phyloP scores from a whole-genome alignment of 139 green algal species.

The Chlamydomonas incerta region DNA sequence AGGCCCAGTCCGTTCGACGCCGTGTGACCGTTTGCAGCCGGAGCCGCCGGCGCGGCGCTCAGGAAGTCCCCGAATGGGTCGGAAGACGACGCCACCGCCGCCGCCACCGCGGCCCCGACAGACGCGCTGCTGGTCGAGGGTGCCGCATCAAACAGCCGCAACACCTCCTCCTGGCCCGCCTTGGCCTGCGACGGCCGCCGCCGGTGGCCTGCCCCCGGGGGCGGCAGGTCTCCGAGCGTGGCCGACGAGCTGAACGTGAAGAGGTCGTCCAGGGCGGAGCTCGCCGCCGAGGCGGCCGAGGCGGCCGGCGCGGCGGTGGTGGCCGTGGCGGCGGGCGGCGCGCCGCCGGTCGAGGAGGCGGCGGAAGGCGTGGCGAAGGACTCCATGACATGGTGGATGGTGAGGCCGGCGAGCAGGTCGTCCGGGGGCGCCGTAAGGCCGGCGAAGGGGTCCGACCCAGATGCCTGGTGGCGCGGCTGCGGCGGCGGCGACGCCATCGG shows the following conservation, averaged over 20 bases:
- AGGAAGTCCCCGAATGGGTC: constrained; percentile 43
- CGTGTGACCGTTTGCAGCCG: too few relatives aligned
- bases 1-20: not conserved
- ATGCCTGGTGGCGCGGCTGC: not conserved
- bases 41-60: not conserved
- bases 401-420: constrained; percentile 31
- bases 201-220: not conserved
- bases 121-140: not conserved
- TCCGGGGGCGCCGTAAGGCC: not conserved
- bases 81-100: not conserved
- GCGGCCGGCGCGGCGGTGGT: not conserved
- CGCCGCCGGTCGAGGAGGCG: not conserved
- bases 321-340: not conserved
- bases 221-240: not conserved
- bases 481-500: not conserved
- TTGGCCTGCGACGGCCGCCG: constrained; percentile 18
- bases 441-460: not conserved
- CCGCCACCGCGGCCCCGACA: not conserved
- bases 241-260: constrained; percentile 18
- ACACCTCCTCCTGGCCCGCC: not conserved
- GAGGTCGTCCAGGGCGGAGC: not conserved
- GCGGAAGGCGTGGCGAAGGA: not conserved
- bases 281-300: not conserved
- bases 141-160: constrained; percentile 37
- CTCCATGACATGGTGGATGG: constrained; percentile 37